Percentiles rank a stretch among this genome's conserved stretches.
Conservation (phyloP, 1,284 basidiomycete genomes). For the Naganishia albida region DNA sequence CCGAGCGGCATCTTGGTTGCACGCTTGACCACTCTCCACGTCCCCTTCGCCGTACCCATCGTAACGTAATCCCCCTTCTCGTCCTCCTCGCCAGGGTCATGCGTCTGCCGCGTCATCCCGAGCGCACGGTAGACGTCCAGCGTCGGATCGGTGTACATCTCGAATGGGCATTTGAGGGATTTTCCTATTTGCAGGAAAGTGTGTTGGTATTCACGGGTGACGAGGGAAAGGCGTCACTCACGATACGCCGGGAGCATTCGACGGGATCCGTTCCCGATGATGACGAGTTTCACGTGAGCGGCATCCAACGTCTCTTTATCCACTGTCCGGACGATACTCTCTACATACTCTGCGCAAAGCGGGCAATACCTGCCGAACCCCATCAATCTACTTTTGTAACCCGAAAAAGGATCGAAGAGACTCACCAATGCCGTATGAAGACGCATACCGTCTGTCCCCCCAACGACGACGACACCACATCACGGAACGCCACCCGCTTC, state of each 20-base stretch:
- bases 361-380: conserved; percentile 60
- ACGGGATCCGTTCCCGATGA: conserved; percentile 76
- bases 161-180: conserved; percentile 60
- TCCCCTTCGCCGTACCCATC: conserved; percentile 39
- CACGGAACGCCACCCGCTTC: conserved; percentile 66
- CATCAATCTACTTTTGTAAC: conserved; percentile 3
- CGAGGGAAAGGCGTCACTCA: not conserved
- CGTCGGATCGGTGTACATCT: conserved; percentile 75
- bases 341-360: conserved; percentile 80
- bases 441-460: conserved; percentile 62
- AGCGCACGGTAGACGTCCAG: conserved; percentile 69
- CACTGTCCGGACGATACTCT: conserved; percentile 62
- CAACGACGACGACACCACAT: conserved; percentile 60
- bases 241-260: conserved; percentile 59
- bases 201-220: conserved; percentile 38
- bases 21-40: conserved; percentile 46
- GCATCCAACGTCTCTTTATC: conserved; percentile 61
- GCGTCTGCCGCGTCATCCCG: conserved; percentile 67
- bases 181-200: conserved; percentile 41
- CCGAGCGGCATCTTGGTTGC: conserved; percentile 68
- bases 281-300: conserved; percentile 56
- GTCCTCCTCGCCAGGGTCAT: conserved; percentile 57
- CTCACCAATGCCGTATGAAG: conserved; percentile 55
- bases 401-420: conserved; percentile 5
- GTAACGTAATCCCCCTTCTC: conserved; percentile 60